These are phyloP conservation scores for Talaromyces sp. DNA, from an alignment of 2,329 filamentous ascomycete species.

Conservation along the genomic window DNA sequence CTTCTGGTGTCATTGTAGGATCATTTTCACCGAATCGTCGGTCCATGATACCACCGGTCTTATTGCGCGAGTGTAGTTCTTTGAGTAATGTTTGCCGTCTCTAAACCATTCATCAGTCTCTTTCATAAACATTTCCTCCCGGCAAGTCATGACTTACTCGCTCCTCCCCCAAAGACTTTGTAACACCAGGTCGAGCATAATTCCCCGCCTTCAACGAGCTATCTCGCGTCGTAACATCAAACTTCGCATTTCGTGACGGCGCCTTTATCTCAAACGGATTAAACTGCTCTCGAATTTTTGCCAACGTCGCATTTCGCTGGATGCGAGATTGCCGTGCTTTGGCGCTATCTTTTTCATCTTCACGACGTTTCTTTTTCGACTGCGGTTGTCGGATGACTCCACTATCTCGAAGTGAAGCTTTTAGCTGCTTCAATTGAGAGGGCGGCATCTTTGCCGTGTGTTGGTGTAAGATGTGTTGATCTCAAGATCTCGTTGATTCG, in stretches of 20 bases:
- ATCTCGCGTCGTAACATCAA: constrained; percentile 70
- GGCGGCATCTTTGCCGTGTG: constrained; percentile 64
- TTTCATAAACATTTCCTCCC: background rate
- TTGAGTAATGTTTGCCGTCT: constrained; percentile 77
- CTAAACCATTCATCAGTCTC: constrained; percentile 33
- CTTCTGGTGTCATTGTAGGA: constrained; percentile 85
- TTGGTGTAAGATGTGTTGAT: constrained; percentile 20
- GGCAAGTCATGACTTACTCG: constrained; percentile 50
- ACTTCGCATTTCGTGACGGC: constrained; percentile 71
- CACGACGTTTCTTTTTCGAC: constrained; percentile 89
- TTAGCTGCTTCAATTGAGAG: constrained; percentile 93
- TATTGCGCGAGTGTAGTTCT: constrained; percentile 83
- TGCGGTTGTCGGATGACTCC: constrained; percentile 87
- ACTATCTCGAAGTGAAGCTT: constrained; percentile 81
- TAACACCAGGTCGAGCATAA: constrained; percentile 71
- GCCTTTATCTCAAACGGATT: constrained; percentile 96
- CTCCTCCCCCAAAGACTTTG: constrained; percentile 82
- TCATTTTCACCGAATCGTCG: constrained; percentile 94
- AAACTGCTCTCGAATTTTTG: constrained; percentile 88
- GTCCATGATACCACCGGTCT: constrained; percentile 87
- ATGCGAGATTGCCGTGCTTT: constrained; percentile 65
- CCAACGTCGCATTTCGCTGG: constrained; percentile 70
- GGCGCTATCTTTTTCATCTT: constrained; percentile 57
- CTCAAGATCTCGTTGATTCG: constrained; percentile 7
- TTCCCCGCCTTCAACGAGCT: constrained; percentile 47